These are phyloP conservation scores for Mycena capillaripes DNA, from an alignment of 768 basidiomycete species.

Conservation along the genomic window DNA sequence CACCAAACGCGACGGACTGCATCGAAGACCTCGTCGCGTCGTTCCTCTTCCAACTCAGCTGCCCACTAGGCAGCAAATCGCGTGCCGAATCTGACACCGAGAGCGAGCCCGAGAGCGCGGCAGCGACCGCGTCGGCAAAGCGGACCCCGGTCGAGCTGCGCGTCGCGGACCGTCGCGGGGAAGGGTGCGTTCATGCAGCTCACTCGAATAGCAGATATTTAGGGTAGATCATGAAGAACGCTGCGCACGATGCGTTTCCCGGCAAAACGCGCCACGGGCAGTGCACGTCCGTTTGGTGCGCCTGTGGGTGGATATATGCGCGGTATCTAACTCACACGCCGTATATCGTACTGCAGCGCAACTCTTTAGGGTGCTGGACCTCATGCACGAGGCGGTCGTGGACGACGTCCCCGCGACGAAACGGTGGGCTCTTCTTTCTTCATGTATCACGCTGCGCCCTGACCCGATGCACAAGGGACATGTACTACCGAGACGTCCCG, in stretches of 20 bases:
- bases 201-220: not conserved
- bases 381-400: constrained; percentile 77
- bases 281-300: constrained; percentile 59
- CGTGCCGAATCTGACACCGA: not conserved
- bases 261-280: constrained; percentile 48
- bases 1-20: constrained; percentile 23
- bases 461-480: constrained; percentile 66
- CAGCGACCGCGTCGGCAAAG: not conserved
- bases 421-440: constrained; percentile 53
- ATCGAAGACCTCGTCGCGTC: constrained; percentile 36
- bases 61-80: not conserved
- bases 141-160: constrained; percentile 24
- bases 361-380: constrained; percentile 73
- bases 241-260: constrained; percentile 49
- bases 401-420: constrained; percentile 73
- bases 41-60: constrained; percentile 31
- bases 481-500: constrained; percentile 88
- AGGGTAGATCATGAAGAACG: not conserved
- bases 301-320: not conserved
- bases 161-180: constrained; percentile 24
- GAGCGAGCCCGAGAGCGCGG: not conserved
- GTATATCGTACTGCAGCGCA: constrained; percentile 65
- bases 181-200: constrained; percentile 2
- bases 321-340: not conserved
- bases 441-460: constrained; percentile 13